phyloP scores from a whole-genome alignment of 225 moss, liverwort and hornwort species.

The Neckera pumila region DNA sequence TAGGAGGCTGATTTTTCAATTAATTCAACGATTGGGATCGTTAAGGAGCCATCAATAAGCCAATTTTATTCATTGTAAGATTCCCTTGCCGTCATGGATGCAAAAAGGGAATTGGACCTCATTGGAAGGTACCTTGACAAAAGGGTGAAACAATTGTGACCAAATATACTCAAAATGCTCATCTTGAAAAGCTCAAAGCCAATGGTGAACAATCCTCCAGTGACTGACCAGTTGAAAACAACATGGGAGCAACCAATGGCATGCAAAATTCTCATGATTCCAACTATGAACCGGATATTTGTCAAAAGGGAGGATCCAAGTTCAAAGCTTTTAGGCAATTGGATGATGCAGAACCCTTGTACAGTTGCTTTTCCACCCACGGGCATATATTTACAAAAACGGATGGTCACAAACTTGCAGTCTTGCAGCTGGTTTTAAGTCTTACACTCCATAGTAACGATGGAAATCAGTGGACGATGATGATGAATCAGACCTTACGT shows the following conservation, averaged over 20 bases:
- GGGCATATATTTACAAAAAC: neutral
- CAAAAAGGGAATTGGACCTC: neutral
- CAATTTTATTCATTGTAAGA: neutral
- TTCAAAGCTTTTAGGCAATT: neutral
- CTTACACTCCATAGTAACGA: neutral
- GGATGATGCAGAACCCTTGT: neutral
- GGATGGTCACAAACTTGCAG: neutral
- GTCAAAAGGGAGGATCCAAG: neutral
- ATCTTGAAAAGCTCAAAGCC: neutral
- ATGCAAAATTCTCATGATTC: neutral
- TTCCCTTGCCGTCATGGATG: too few species aligned
- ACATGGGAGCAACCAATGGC: neutral
- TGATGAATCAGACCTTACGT: too few species aligned
- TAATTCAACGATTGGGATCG: neutral
- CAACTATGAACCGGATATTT: too few species aligned
- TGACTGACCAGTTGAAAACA: neutral
- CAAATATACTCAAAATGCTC: too few species aligned
- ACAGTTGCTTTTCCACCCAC: neutral
- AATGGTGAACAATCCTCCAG: neutral
- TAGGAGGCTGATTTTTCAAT: accelerated
- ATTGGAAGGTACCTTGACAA: neutral
- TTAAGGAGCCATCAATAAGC: neutral
- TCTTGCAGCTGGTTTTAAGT: neutral
- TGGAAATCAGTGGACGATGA: too few species aligned
- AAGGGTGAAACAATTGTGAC: neutral